phyloP scores from a whole-genome alignment of 2,329 filamentous ascomycete genomes.

The Blastomyces parvus region DNA sequence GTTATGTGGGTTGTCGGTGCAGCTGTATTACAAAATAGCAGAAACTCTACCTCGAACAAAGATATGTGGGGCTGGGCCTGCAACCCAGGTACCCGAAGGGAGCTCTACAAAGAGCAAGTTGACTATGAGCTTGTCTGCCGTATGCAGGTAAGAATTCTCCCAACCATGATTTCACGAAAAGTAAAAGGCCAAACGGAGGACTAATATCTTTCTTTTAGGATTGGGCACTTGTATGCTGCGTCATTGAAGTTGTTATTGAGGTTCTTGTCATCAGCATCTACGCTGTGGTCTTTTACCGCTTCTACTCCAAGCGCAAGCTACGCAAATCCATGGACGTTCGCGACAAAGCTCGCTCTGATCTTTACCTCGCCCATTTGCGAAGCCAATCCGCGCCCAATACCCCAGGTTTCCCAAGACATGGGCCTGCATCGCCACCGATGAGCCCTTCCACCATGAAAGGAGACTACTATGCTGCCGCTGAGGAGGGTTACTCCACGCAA shows the following conservation, averaged over 20 bases:
- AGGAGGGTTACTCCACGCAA: slow-evolving; percentile 42
- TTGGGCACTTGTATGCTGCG: slow-evolving; percentile 91
- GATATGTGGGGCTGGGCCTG: slow-evolving; percentile 99
- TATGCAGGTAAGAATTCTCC: slow-evolving; percentile 53
- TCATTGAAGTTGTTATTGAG: slow-evolving; percentile 93
- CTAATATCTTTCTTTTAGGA: slow-evolving; percentile 51
- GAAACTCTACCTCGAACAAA: slow-evolving; percentile 62
- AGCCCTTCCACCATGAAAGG: slow-evolving; percentile 26
- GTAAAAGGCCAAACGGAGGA: slow-evolving; percentile 9
- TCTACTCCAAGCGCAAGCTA: slow-evolving; percentile 91
- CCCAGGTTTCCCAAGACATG: slow-evolving; percentile 66
- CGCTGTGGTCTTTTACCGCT: slow-evolving; percentile 90
- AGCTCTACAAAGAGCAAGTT: slow-evolving; percentile 70
- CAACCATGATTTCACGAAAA: slow-evolving; percentile 14
- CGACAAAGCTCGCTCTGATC: slow-evolving; percentile 84
- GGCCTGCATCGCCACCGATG: slow-evolving; percentile 36
- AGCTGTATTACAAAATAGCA: slow-evolving; percentile 69
- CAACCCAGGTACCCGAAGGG: slow-evolving; percentile 69
- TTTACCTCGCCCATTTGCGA: slow-evolving; percentile 81
- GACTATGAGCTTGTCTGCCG: slow-evolving; percentile 87
- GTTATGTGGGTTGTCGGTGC: slow-evolving; percentile 87
- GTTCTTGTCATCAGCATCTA: slow-evolving; percentile 87
- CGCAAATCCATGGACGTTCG: slow-evolving; percentile 94
- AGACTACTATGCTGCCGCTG: slow-evolving; percentile 42
- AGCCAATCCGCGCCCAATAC: slow-evolving; percentile 90